phyloP scores from a whole-genome alignment of 257 asterid species.

The Primulina huaijiensis region DNA sequence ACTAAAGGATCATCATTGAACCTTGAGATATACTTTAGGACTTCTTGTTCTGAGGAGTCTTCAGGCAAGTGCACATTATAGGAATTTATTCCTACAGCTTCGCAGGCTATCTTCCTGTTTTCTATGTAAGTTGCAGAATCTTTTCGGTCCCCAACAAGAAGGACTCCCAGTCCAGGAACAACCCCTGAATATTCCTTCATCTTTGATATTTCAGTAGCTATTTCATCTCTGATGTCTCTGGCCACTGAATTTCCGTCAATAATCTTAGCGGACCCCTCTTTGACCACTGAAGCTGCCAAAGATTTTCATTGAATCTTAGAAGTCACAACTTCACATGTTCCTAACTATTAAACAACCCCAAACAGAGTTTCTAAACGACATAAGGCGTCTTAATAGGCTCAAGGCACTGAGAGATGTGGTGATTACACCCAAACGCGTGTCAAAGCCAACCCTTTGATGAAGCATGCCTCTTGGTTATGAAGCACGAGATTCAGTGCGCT shows the following conservation, averaged over 20 bases:
- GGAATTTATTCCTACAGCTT: slow-evolving; percentile 71
- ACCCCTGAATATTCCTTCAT: slow-evolving; percentile 75
- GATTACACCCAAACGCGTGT: not conserved
- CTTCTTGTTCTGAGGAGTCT: slow-evolving; percentile 72
- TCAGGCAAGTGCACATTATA: slow-evolving; percentile 72
- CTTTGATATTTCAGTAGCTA: slow-evolving; percentile 58
- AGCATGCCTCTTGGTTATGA: not conserved
- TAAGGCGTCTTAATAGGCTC: not conserved
- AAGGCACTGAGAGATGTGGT: not conserved
- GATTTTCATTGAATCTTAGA: not conserved
- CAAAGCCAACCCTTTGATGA: not conserved
- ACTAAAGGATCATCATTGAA: slow-evolving; percentile 78
- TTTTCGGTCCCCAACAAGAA: slow-evolving; percentile 87
- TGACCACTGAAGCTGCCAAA: slow-evolving; percentile 50
- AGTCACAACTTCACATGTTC: not conserved
- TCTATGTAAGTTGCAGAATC: slow-evolving; percentile 93
- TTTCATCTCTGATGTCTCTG: slow-evolving; percentile 73
- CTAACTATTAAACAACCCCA: too few relatives aligned
- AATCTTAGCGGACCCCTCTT: slow-evolving; percentile 51
- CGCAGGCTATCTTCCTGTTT: slow-evolving; percentile 87
- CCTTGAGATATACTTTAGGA: slow-evolving; percentile 53
- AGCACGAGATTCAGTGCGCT: not conserved
- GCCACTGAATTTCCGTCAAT: slow-evolving; percentile 80
- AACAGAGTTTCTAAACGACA: not conserved
- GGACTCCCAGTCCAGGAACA: slow-evolving; percentile 90